These are phyloP conservation scores for Leersia perrieri DNA, from an alignment of 176 grass and related monocot genomes.

Conservation along the genomic window DNA sequence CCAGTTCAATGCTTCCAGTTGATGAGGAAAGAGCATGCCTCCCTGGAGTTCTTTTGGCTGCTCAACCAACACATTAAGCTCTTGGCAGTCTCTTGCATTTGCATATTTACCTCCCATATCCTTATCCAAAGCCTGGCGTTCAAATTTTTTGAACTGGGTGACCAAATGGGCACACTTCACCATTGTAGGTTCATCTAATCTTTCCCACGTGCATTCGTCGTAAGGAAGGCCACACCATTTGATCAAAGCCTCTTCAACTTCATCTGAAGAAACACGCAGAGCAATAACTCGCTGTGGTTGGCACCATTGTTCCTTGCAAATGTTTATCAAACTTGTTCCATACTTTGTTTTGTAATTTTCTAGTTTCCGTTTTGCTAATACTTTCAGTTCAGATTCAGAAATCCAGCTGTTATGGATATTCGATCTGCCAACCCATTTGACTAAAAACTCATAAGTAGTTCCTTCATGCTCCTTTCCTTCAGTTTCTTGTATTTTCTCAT, in stretches of 20 bases:
- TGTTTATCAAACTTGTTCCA: slow-evolving; percentile 76
- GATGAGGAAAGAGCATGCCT: slow-evolving; percentile 87
- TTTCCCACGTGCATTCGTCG: slow-evolving; percentile 99
- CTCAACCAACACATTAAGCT: slow-evolving; percentile 66
- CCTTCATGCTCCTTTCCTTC: slow-evolving; percentile 18
- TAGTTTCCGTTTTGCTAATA: slow-evolving; percentile 89
- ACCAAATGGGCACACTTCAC: slow-evolving; percentile 73
- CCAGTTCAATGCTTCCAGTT: slow-evolving; percentile 99
- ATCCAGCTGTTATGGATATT: slow-evolving; percentile 96
- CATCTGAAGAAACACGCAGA: slow-evolving; percentile 48
- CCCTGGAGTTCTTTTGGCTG: slow-evolving; percentile 93
- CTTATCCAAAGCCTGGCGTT: slow-evolving; percentile 66
- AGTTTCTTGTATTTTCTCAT: slow-evolving; percentile 32
- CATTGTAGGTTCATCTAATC: slow-evolving; percentile 81
- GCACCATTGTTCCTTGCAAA: slow-evolving; percentile 92
- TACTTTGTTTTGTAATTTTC: slow-evolving; percentile 98
- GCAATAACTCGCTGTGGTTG: slow-evolving; percentile 81
- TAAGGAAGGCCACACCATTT: slow-evolving; percentile 91
- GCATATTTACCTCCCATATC: slow-evolving; percentile 40
- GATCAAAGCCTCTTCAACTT: slow-evolving; percentile 73
- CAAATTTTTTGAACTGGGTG: slow-evolving; percentile 65
- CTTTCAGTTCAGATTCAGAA: slow-evolving; percentile 75
- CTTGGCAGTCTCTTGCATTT: slow-evolving; percentile 49
- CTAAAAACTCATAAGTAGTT: slow-evolving; percentile 69
- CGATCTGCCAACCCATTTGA: slow-evolving; percentile 92